Conservation (phyloP, 768 basidiomycete genomes). For the Suillus ampliporus region DNA sequence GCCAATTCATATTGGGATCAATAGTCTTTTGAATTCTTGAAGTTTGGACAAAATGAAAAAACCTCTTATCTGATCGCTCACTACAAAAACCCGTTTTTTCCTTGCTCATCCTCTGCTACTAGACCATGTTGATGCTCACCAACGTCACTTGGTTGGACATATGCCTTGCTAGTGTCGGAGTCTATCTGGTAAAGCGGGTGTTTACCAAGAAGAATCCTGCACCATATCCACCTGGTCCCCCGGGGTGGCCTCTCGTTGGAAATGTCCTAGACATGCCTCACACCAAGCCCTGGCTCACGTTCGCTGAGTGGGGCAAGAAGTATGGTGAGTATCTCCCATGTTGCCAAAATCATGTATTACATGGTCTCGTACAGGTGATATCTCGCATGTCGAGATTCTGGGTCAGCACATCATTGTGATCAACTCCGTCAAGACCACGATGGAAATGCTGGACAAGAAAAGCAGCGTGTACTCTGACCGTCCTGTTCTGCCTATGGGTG, state of each 20-base stretch:
- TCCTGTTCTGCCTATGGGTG: slow-evolving; percentile 50
- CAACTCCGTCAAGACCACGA: slow-evolving; percentile 54
- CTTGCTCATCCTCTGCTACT: not conserved
- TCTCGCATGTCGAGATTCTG: slow-evolving; percentile 62
- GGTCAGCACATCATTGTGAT: slow-evolving; percentile 64
- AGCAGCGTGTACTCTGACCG: slow-evolving; percentile 70
- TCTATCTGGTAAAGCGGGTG: slow-evolving; percentile 32
- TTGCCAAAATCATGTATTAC: not conserved
- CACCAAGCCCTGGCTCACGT: slow-evolving; percentile 50
- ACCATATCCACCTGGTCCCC: slow-evolving; percentile 53
- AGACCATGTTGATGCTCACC: slow-evolving; percentile 22
- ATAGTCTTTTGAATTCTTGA: too few relatives aligned
- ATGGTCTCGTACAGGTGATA: slow-evolving; percentile 50
- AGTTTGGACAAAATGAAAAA: too few relatives aligned
- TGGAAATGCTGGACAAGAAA: slow-evolving; percentile 69
- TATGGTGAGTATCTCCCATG: slow-evolving; percentile 38
- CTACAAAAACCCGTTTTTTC: not conserved
- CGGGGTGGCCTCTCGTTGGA: slow-evolving; percentile 49
- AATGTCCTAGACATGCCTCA: slow-evolving; percentile 57
- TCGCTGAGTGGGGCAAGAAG: slow-evolving; percentile 49
- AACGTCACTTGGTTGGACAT: slow-evolving; percentile 37
- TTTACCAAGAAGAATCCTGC: slow-evolving; percentile 26
- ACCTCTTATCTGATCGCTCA: not conserved
- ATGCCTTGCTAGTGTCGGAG: slow-evolving; percentile 34
- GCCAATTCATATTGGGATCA: too few relatives aligned